Evolutionary conservation across 2,329 filamentous ascomycete genomes (phyloP).

Genomic region (Gnomoniopsis smithogilvyi): DNA sequence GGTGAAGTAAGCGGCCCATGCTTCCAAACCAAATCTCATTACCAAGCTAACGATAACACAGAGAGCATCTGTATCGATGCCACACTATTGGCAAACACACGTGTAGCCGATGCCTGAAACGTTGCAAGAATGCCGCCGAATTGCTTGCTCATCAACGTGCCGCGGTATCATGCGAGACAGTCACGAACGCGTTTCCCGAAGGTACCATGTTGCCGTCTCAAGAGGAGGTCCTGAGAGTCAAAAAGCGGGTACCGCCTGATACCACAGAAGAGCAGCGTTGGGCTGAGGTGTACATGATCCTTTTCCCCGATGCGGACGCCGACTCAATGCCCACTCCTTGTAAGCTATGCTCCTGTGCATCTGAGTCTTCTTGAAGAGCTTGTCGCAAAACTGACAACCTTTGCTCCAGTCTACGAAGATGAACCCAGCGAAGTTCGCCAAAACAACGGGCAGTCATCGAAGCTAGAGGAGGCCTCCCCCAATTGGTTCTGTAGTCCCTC

Average conservation of each 20-base stretch:
- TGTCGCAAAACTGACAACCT: not conserved
- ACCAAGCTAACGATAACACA: not conserved
- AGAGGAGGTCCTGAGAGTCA: slow-evolving; percentile 15
- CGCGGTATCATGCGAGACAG: slow-evolving; percentile 14
- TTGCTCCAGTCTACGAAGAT: slow-evolving; percentile 13
- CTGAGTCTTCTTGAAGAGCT: not conserved
- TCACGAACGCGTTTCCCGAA: slow-evolving; percentile 16
- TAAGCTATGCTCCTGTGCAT: not conserved
- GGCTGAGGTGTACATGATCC: slow-evolving; percentile 16
- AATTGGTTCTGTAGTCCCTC: slow-evolving; percentile 16
- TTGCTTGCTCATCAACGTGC: slow-evolving; percentile 17
- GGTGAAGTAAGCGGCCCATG: slow-evolving; percentile 8
- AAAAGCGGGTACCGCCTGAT: slow-evolving; percentile 16
- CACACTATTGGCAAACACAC: slow-evolving; percentile 20
- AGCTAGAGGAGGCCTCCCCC: not conserved
- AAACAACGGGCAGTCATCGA: not conserved
- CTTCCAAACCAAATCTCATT: not conserved
- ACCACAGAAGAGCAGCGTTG: slow-evolving; percentile 19
- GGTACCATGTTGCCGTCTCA: slow-evolving; percentile 18
- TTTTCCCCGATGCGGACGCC: slow-evolving; percentile 9
- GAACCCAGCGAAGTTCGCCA: not conserved
- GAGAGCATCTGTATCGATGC: slow-evolving; percentile 18
- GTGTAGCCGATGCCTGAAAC: slow-evolving; percentile 16
- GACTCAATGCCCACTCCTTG: slow-evolving; percentile 15
- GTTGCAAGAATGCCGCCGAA: slow-evolving; percentile 17